A percentile compares a stretch with the other conserved stretches of the same genome.
Evolutionary conservation across 345 rosid genomes (phyloP).

Genomic region (Stellera chamaejasme): DNA sequence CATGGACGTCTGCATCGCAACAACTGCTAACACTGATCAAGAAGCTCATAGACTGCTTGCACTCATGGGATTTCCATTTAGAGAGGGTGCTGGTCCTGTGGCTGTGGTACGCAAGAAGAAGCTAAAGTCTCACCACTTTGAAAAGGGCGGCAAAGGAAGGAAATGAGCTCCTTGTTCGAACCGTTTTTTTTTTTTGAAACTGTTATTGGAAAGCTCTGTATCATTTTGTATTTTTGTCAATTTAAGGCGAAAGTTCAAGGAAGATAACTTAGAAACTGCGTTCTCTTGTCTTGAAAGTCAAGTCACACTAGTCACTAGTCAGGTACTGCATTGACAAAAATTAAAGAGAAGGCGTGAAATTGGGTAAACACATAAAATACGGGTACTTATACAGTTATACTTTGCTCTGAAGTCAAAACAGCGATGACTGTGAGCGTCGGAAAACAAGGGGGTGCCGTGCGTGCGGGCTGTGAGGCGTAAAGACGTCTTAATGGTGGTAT

Average conservation of each 20-base stretch:
- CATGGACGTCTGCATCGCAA: constrained; percentile 89
- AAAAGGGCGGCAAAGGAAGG: constrained; percentile 47
- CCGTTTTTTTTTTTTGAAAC: background rate
- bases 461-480: no score
- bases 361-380: no score
- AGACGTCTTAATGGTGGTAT: no score
- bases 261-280: background rate
- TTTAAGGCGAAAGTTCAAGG: background rate
- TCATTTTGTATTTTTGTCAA: background rate
- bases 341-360: no score
- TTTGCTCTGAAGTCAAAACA: no score
- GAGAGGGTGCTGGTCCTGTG: constrained; percentile 40
- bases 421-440: no score
- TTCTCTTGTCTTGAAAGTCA: no score
- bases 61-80: constrained; percentile 95
- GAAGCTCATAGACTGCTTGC: constrained; percentile 75
- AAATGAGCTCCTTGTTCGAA: constrained; percentile 22
- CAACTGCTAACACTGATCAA: constrained; percentile 72
- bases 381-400: no score
- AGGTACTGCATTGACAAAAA: no score
- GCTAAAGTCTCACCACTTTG: constrained; percentile 72
- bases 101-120: constrained; percentile 54
- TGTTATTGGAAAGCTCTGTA: background rate
- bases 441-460: no score
- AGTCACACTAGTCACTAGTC: no score